Evolutionary conservation across 768 basidiomycete genomes (phyloP), one percentile per base, ranked within the genome.

Genomic region (Naematelia encephala): DNA sequence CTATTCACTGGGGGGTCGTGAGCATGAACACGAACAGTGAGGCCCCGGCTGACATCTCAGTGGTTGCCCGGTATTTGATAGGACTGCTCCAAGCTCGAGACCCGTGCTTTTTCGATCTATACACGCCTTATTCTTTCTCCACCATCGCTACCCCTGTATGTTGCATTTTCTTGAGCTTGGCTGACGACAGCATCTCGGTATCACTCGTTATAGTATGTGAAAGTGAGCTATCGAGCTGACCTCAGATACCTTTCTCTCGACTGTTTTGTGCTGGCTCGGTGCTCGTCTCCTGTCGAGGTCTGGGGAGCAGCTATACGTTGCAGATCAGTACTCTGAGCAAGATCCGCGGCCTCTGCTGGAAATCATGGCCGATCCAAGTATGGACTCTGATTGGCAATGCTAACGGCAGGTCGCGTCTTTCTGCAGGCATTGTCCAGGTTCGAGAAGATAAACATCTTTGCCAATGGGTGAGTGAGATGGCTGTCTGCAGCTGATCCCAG

Each of bases 361-460:
- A 42, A 64, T 72, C 49, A 72, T 72, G 68, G 66, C 66, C 1
- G 68, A 69, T 54, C 70, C 68, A 30, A 52, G 69, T 70, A 39
- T 49, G 61, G 60, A 43, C 12, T 26, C 45, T 54, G 14, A 34
- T 26, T 4, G 16, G 8, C 47, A n/a, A n/a, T 1, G 21, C 34
- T 57, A 4, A 53, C 48, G 3, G 8, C 51, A 70, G 69, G 42
- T 51, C 16, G 29, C 2, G 56, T 68, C 0, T 71, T 71, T 30
- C 47, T 60, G 27, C 60, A 68, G 22, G 66, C 59, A 3, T 53
- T 69, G 23, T 56, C 56, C 25, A 49, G 47, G 16, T 69, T 69
- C 43, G 42, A 62, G 11, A 46, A 44, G 2, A 50, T 67, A 10
- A 51, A 69, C 26, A 63, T 72, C 29, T 67, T 67, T 34, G 68